Percentiles rank a stretch among this genome's conserved stretches.
Conservation (phyloP, 148 eudicot genomes). For the Nepenthes gracilis region DNA sequence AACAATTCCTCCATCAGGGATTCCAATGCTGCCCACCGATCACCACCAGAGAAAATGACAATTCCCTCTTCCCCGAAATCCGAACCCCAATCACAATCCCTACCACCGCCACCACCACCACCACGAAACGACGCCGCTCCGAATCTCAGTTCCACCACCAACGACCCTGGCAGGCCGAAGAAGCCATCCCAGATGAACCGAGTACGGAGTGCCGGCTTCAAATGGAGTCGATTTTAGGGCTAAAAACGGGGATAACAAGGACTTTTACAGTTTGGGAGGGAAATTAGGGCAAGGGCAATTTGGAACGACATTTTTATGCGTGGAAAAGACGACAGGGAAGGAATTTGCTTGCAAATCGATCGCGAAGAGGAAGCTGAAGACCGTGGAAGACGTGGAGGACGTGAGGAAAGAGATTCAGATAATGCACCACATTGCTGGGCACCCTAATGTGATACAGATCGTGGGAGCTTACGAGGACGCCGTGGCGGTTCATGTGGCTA, state of each 20-base stretch:
- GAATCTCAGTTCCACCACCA: background rate
- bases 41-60: constrained; percentile 11
- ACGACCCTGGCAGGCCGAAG: background rate
- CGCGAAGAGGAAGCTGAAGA: constrained; percentile 7
- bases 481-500: constrained; percentile 8
- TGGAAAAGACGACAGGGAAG: constrained; percentile 10
- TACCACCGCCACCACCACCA: too few relatives aligned
- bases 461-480: constrained; percentile 15
- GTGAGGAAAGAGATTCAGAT: constrained; percentile 18
- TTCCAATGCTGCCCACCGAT: background rate
- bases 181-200: constrained; percentile 13
- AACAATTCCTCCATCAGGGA: background rate
- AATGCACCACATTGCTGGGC: constrained; percentile 9
- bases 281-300: constrained; percentile 15
- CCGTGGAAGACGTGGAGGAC: constrained; percentile 9
- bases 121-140: too few relatives aligned
- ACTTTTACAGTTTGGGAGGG: constrained; percentile 3
- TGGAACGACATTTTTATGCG: constrained; percentile 13
- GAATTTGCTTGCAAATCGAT: constrained; percentile 14
- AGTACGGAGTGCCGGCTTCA: constrained; percentile 15
- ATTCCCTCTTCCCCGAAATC: constrained; percentile 6
- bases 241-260: constrained; percentile 9
- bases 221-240: constrained; percentile 24
- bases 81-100: background rate
- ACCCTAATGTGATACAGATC: constrained; percentile 6